Evolutionary conservation across 108 stramenopile genomes (phyloP).

Genomic region (Epithemia pelagica): DNA sequence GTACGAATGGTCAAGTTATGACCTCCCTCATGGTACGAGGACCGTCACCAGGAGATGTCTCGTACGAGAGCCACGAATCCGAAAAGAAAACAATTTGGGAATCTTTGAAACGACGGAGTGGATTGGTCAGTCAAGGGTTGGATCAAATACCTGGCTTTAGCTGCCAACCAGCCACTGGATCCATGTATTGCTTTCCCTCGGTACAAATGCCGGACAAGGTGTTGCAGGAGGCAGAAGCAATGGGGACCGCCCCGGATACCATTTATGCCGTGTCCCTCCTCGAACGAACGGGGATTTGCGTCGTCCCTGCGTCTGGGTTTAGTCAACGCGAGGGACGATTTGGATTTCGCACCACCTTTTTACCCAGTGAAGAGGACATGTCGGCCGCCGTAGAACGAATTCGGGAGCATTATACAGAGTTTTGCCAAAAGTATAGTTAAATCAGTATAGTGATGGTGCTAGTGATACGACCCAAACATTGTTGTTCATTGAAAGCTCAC

Average conservation of each 20-base stretch:
- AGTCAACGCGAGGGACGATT: conserved; percentile 85
- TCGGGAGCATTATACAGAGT: conserved; percentile 74
- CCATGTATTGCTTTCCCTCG: conserved; percentile 95
- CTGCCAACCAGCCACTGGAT: conserved; percentile 91
- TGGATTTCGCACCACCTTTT: conserved; percentile 95
- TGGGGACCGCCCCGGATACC: conserved; percentile 80
- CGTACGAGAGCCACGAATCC: conserved; percentile 61
- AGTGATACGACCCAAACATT: too few relatives aligned
- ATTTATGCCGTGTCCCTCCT: conserved; percentile 88
- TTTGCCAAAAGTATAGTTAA: conserved; percentile 58
- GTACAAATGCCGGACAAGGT: conserved; percentile 77
- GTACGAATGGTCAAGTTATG: conserved; percentile 88
- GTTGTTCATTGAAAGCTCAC: too few relatives aligned
- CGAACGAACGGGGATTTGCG: conserved; percentile 87
- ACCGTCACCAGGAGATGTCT: conserved; percentile 66
- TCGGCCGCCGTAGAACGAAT: conserved; percentile 61
- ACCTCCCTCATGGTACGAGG: conserved; percentile 90
- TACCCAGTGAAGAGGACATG: conserved; percentile 79
- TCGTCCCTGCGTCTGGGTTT: conserved; percentile 96
- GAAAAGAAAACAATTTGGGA: conserved; percentile 65
- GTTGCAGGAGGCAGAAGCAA: conserved; percentile 52
- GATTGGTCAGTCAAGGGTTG: conserved; percentile 70
- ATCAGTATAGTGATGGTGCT: too few relatives aligned
- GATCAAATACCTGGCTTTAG: conserved; percentile 86
- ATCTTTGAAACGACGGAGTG: conserved; percentile 59